phyloP scores from a whole-genome alignment of 2,329 filamentous ascomycete genomes.

The Talaromyces verruculosus region DNA sequence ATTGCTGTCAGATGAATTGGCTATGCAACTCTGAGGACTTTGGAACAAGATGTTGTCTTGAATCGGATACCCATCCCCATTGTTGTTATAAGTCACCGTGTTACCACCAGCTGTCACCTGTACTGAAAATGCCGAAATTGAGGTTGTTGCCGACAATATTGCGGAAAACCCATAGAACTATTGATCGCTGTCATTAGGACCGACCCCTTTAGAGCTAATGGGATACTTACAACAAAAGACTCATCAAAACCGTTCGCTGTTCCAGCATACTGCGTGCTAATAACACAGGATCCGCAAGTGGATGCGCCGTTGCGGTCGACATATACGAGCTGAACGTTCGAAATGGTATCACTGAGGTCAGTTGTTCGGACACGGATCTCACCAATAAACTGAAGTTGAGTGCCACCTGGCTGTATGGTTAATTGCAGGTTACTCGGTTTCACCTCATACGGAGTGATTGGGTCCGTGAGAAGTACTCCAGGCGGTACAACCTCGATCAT shows the following conservation, averaged over 20 bases:
- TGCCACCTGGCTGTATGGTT: slow-evolving; percentile 19
- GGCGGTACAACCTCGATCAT: slow-evolving; percentile 19
- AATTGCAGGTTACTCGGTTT: slow-evolving; percentile 18
- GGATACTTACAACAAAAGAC: slow-evolving; percentile 11
- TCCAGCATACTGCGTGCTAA: slow-evolving; percentile 16
- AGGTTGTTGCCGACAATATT: slow-evolving; percentile 5
- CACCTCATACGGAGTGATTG: slow-evolving; percentile 19
- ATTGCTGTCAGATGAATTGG: slow-evolving; percentile 7
- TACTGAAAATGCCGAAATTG: slow-evolving; percentile 15
- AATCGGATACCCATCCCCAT: slow-evolving; percentile 16
- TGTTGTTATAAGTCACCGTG: slow-evolving; percentile 17
- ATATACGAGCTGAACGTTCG: slow-evolving; percentile 19
- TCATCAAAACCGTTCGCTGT: slow-evolving; percentile 18
- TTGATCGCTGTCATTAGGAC: neutral
- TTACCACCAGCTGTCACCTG: slow-evolving; percentile 15
- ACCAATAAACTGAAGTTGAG: slow-evolving; percentile 15
- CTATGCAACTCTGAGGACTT: slow-evolving; percentile 15
- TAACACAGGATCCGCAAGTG: slow-evolving; percentile 14
- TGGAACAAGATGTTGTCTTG: slow-evolving; percentile 16
- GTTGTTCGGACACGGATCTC: slow-evolving; percentile 18
- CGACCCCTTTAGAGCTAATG: neutral
- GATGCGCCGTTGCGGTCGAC: slow-evolving; percentile 14
- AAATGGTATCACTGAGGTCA: slow-evolving; percentile 11
- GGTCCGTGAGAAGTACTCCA: slow-evolving; percentile 16
- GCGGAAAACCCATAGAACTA: slow-evolving; percentile 19